These are phyloP conservation scores for Globisporangium nodosum DNA, from an alignment of 352 stramenopile species.

Conservation along the genomic window DNA sequence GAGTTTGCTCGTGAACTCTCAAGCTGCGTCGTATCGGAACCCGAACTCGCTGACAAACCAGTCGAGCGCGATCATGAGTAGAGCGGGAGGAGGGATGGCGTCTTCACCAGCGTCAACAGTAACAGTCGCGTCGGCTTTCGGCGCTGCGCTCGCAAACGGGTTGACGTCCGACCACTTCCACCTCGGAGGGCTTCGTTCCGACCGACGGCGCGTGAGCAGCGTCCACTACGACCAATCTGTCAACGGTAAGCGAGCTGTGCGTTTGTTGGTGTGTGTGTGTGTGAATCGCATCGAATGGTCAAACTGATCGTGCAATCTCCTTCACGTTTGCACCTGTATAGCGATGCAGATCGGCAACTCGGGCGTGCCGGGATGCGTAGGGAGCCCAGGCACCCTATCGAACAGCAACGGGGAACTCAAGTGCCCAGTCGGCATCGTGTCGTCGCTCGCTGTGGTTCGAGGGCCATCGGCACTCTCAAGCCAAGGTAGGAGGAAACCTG, in stretches of 20 bases:
- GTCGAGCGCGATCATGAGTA: slow-evolving; percentile 10
- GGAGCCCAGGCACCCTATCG: neutral
- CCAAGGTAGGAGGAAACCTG: slow-evolving; percentile 23
- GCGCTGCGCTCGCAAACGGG: slow-evolving; percentile 16
- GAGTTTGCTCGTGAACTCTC: slow-evolving; percentile 21
- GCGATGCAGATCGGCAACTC: slow-evolving; percentile 9
- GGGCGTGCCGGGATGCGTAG: neutral
- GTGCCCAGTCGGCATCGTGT: slow-evolving; percentile 34
- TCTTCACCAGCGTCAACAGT: slow-evolving; percentile 28
- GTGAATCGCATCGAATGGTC: neutral
- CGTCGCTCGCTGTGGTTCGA: slow-evolving; percentile 40
- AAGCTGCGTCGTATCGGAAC: slow-evolving; percentile 13
- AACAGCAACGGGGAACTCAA: slow-evolving; percentile 11
- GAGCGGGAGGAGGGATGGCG: slow-evolving; percentile 10
- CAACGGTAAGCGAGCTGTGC: slow-evolving; percentile 13
- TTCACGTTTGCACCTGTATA: neutral
- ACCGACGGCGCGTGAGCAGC: slow-evolving; percentile 38
- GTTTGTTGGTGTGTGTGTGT: slow-evolving; percentile 1
- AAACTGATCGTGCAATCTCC: neutral
- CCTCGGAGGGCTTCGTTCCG: slow-evolving; percentile 29
- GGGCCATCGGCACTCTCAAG: slow-evolving; percentile 19
- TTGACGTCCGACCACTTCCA: slow-evolving; percentile 27
- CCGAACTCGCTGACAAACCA: slow-evolving; percentile 23
- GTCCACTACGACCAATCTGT: slow-evolving; percentile 53
- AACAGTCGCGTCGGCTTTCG: slow-evolving; percentile 47